phyloP scores from a whole-genome alignment of 805 yeast genomes.

The Teunomyces barrocoloradensis region DNA sequence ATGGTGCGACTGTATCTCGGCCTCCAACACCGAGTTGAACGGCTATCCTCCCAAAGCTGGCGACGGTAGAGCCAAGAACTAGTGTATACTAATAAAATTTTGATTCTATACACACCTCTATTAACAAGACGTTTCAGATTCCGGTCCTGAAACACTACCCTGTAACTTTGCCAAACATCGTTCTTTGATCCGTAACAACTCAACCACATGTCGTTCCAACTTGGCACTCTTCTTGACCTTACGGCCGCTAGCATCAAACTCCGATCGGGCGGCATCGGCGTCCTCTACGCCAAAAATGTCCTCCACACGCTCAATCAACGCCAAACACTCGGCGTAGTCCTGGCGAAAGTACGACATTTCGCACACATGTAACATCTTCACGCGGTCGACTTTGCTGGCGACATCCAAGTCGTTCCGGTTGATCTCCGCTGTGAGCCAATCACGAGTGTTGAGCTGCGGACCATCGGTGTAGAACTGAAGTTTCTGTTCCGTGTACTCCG shows the following conservation, averaged over 20 bases:
- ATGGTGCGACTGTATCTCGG: slow-evolving; percentile 34
- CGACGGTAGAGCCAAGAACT: slow-evolving; percentile 20
- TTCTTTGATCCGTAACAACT: slow-evolving; percentile 45
- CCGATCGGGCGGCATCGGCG: slow-evolving; percentile 14
- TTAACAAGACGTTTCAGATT: too few species aligned
- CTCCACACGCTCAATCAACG: slow-evolving; percentile 24
- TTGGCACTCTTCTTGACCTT: slow-evolving; percentile 30
- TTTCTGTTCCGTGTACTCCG: slow-evolving; percentile 55
- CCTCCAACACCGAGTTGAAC: slow-evolving; percentile 23
- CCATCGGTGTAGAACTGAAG: slow-evolving; percentile 51
- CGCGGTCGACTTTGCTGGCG: slow-evolving; percentile 51
- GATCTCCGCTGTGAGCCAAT: slow-evolving; percentile 38
- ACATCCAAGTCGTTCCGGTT: slow-evolving; percentile 27
- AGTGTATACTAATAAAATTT: not conserved
- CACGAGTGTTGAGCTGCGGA: slow-evolving; percentile 50
- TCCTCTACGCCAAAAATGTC: slow-evolving; percentile 25
- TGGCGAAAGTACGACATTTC: slow-evolving; percentile 61
- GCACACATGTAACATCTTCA: slow-evolving; percentile 53
- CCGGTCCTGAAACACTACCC: not conserved
- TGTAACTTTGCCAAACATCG: slow-evolving; percentile 16
- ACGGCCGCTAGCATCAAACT: slow-evolving; percentile 9
- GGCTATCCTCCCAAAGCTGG: slow-evolving; percentile 39
- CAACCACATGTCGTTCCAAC: slow-evolving; percentile 49
- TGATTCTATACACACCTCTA: not conserved
- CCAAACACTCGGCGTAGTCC: slow-evolving; percentile 51